phyloP scores from a whole-genome alignment of 1,139 yeast genomes.

The Protomyces lactucae-debilis region DNA sequence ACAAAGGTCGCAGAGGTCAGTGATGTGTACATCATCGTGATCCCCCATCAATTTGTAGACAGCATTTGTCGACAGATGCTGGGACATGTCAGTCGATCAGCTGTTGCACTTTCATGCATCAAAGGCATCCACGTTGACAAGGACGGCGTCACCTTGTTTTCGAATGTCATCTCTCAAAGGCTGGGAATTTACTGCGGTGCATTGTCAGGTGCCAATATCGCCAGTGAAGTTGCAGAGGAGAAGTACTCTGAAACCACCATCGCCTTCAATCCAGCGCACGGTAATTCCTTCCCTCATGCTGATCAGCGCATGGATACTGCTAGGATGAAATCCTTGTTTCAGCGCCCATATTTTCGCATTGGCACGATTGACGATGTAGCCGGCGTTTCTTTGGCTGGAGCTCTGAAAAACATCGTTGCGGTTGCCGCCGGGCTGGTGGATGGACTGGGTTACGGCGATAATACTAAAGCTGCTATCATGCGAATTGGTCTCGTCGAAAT shows the following conservation, averaged over 20 bases:
- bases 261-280: conserved; percentile 70
- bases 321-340: conserved; percentile 63
- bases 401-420: conserved; percentile 89
- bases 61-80: conserved; percentile 66
- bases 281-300: conserved; percentile 42
- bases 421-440: conserved; percentile 92
- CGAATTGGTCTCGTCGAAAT: conserved; percentile 87
- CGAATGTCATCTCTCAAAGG: conserved; percentile 66
- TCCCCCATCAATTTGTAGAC: conserved; percentile 88
- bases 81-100: conserved; percentile 63
- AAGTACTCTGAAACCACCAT: conserved; percentile 95
- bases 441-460: conserved; percentile 97
- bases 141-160: conserved; percentile 72
- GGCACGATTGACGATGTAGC: conserved; percentile 83
- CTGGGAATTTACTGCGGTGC: conserved; percentile 90
- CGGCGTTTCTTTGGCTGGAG: conserved; percentile 92
- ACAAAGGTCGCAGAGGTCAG: conserved; percentile 67
- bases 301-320: conserved; percentile 29
- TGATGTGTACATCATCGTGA: conserved; percentile 79
- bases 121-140: conserved; percentile 84
- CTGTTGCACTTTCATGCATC: conserved; percentile 84
- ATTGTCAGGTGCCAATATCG: conserved; percentile 89
- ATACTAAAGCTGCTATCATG: conserved; percentile 93
- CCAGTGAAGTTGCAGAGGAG: conserved; percentile 88
- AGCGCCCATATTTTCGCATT: conserved; percentile 94